Conservation (phyloP, 1,284 basidiomycete genomes). For the Tilletia horrida region DNA sequence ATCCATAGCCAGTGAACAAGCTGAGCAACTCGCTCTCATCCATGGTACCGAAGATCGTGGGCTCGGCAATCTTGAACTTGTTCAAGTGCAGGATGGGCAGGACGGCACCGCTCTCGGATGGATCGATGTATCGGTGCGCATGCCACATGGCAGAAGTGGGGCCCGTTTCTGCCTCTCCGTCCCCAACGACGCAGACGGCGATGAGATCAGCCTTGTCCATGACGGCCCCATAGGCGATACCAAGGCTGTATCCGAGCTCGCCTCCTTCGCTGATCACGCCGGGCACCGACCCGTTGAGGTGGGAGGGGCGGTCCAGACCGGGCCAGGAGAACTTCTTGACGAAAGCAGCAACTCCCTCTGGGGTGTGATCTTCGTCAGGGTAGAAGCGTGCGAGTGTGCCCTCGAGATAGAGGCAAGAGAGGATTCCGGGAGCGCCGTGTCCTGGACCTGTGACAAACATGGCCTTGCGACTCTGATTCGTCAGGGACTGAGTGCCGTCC, state of each 20-base stretch:
- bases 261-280: constrained; percentile 85
- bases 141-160: constrained; percentile 66
- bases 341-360: constrained; percentile 66
- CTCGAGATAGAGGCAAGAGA: constrained; percentile 77
- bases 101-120: constrained; percentile 82
- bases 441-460: constrained; percentile 63
- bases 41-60: constrained; percentile 85
- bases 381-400: constrained; percentile 71
- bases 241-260: constrained; percentile 61
- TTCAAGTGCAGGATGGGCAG: constrained; percentile 82
- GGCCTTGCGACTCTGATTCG: constrained; percentile 58
- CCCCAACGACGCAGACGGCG: constrained; percentile 73
- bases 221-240: constrained; percentile 68
- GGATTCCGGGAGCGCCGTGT: constrained; percentile 67
- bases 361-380: constrained; percentile 68
- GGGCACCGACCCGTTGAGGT: constrained; percentile 71
- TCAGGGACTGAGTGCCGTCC: neutral
- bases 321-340: constrained; percentile 67
- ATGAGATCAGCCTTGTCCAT: constrained; percentile 85
- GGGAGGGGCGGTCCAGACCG: constrained; percentile 62
- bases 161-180: constrained; percentile 79
- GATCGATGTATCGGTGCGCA: constrained; percentile 78
- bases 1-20: constrained; percentile 62
- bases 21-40: constrained; percentile 73
- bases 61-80: constrained; percentile 79